These are phyloP conservation scores for Mollisia scopiformis DNA, from an alignment of 2,329 filamentous ascomycete species.

Conservation along the genomic window DNA sequence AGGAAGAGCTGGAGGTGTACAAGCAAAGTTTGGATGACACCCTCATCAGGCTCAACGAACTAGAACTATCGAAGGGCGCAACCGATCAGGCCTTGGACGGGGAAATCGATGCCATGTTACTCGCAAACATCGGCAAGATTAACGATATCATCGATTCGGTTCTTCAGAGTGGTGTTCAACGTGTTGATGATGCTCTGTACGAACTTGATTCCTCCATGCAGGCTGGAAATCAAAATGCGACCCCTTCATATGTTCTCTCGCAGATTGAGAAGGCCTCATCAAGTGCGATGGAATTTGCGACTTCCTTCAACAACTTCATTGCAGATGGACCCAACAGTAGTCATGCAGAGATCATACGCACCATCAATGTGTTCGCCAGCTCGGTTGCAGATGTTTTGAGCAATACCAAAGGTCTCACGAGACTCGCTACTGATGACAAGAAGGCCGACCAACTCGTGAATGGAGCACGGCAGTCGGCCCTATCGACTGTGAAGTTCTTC, in stretches of 20 bases:
- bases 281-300: conserved; percentile 95
- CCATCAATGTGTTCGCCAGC: conserved; percentile 86
- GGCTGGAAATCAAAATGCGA: conserved; percentile 97
- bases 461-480: conserved; percentile 81
- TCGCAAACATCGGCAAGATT: conserved; percentile 88
- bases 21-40: conserved; percentile 98
- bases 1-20: conserved; percentile 97
- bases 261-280: conserved; percentile 97
- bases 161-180: conserved; percentile 86
- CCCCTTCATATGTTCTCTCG: conserved; percentile 90
- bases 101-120: conserved; percentile 86
- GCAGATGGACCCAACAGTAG: conserved; percentile 91
- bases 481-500: conserved; percentile 92
- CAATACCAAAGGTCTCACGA: conserved; percentile 93
- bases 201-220: conserved; percentile 98
- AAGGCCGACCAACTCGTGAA: conserved; percentile 85
- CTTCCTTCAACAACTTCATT: conserved; percentile 97
- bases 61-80: conserved; percentile 75
- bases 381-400: conserved; percentile 91
- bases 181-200: conserved; percentile 95
- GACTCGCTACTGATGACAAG: conserved; percentile 94
- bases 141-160: conserved; percentile 98
- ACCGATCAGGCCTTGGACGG: conserved; percentile 83
- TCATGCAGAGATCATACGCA: conserved; percentile 90
- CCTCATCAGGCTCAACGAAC: conserved; percentile 86